These are phyloP conservation scores for Mytilinidion resinicola DNA, from an alignment of 495 filamentous ascomycete species.

Conservation along the genomic window DNA sequence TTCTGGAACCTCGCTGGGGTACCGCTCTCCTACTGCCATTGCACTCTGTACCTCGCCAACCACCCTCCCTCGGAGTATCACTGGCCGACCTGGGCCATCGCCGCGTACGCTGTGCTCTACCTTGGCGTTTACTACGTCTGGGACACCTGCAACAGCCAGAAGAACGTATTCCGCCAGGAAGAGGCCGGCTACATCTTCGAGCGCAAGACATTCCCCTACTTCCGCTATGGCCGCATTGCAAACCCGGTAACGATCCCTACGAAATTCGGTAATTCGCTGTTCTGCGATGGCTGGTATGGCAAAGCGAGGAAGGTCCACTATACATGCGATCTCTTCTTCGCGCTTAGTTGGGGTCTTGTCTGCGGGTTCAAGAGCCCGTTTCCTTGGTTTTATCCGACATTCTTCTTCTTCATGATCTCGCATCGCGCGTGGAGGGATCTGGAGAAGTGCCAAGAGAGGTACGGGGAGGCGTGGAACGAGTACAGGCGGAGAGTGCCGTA, in stretches of 20 bases:
- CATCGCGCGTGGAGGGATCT: constrained; percentile 86
- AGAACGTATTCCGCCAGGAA: constrained; percentile 83
- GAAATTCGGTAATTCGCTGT: constrained; percentile 67
- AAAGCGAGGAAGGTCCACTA: constrained; percentile 95
- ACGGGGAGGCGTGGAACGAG: constrained; percentile 86
- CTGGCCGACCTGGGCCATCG: constrained; percentile 64
- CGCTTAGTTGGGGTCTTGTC: constrained; percentile 59
- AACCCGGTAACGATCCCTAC: constrained; percentile 86
- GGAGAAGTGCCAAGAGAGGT: constrained; percentile 74
- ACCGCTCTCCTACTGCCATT: constrained; percentile 94
- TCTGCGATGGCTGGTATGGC: constrained; percentile 91
- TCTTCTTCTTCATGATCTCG: constrained; percentile 86
- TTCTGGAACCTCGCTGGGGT: constrained; percentile 99
- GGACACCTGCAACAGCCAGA: constrained; percentile 88
- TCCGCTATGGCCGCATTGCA: constrained; percentile 80
- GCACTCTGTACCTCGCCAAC: constrained; percentile 87
- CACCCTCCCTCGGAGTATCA: constrained; percentile 76
- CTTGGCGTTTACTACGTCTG: constrained; percentile 87
- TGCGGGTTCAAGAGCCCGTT: constrained; percentile 73
- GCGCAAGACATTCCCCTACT: constrained; percentile 85
- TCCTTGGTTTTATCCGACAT: constrained; percentile 95
- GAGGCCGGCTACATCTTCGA: constrained; percentile 66
- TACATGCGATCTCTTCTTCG: constrained; percentile 81
- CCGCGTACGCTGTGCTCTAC: constrained; percentile 62
- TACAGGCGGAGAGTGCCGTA: constrained; percentile 86